These are phyloP conservation scores for Phytopythium sindhum DNA, from an alignment of 352 stramenopile species.

Conservation along the genomic window DNA sequence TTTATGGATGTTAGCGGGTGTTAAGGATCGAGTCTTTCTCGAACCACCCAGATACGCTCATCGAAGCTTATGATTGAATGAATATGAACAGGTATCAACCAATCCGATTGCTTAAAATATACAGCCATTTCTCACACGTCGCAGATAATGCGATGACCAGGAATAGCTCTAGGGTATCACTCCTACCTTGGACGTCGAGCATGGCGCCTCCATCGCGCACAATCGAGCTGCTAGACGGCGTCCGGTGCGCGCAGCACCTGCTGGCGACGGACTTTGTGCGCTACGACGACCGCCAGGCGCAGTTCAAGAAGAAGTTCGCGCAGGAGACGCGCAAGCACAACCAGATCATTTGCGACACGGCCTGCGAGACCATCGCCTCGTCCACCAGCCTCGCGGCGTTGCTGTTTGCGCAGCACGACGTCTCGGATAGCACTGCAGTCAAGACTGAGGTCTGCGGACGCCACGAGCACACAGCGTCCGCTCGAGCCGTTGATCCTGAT, in stretches of 20 bases:
- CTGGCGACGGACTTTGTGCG: slow-evolving; percentile 37
- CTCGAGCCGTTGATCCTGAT: slow-evolving; percentile 7
- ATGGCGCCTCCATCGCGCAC: slow-evolving; percentile 7
- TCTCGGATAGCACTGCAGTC: not conserved
- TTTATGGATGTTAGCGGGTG: slow-evolving; percentile 3
- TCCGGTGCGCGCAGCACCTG: slow-evolving; percentile 29
- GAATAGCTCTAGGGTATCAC: not conserved
- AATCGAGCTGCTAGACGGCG: slow-evolving; percentile 47
- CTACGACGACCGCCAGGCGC: slow-evolving; percentile 42
- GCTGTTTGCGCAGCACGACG: slow-evolving; percentile 28
- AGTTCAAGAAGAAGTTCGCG: slow-evolving; percentile 55
- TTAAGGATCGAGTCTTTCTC: not conserved
- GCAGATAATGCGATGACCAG: not conserved
- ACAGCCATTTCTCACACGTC: not conserved
- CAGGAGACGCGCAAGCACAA: slow-evolving; percentile 46
- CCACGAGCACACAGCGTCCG: not conserved
- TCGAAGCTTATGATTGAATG: not conserved
- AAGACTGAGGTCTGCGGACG: not conserved
- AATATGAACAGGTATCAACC: not conserved
- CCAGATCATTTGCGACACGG: slow-evolving; percentile 41
- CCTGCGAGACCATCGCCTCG: slow-evolving; percentile 21
- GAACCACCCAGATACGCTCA: too few relatives aligned
- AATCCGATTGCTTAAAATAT: not conserved
- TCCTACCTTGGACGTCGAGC: not conserved
- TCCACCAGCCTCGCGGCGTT: slow-evolving; percentile 23